phyloP scores from a whole-genome alignment of 495 filamentous ascomycete genomes.

The Lophium mytilinum region DNA sequence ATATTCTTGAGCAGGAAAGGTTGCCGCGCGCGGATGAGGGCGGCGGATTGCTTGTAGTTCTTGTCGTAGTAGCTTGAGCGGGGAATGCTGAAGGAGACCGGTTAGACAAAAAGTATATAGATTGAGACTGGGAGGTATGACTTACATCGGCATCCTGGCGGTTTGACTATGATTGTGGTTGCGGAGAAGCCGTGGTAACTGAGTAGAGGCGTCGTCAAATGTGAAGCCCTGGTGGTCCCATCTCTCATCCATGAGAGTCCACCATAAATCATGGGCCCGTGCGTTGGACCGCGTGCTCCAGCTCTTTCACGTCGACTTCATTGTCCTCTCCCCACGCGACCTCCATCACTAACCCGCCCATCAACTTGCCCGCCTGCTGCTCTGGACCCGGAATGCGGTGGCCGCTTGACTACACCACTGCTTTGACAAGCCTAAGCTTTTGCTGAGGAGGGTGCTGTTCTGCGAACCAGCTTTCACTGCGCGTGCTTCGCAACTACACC shows the following conservation, averaged over 20 bases:
- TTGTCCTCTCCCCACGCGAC: slow-evolving; percentile 1
- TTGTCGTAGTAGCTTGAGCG: slow-evolving; percentile 83
- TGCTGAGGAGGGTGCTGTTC: too few species aligned
- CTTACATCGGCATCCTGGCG: slow-evolving; percentile 23
- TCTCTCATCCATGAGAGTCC: too few species aligned
- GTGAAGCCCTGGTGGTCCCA: too few species aligned
- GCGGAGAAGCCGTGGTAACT: too few species aligned
- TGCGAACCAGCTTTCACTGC: too few species aligned
- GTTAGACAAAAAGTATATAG: background rate
- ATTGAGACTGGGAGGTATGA: background rate
- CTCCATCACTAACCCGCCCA: background rate
- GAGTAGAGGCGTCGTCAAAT: too few species aligned
- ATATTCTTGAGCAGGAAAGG: slow-evolving; percentile 90
- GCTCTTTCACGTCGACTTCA: background rate
- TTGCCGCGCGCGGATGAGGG: slow-evolving; percentile 80
- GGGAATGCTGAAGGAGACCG: slow-evolving; percentile 46
- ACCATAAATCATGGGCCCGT: background rate
- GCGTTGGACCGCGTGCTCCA: background rate
- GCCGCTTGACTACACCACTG: too few species aligned
- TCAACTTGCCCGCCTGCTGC: slow-evolving; percentile 32
- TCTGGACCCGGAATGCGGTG: background rate
- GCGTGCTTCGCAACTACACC: too few species aligned
- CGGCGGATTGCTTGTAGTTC: slow-evolving; percentile 66
- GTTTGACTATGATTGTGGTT: background rate
- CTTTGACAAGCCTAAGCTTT: too few species aligned